Conservation (phyloP, 345 rosid species). For the Hypericum androsaemum region DNA sequence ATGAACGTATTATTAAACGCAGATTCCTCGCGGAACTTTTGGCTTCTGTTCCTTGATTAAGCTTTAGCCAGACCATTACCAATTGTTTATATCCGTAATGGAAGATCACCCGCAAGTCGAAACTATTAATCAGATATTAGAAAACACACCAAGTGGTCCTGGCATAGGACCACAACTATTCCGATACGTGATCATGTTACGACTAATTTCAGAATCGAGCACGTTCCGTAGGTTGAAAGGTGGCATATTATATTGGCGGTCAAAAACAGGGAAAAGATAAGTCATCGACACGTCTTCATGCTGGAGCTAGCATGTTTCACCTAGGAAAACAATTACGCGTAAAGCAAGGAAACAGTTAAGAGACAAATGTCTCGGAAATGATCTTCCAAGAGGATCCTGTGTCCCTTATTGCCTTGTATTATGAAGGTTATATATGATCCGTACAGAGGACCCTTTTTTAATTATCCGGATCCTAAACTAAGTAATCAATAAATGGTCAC, state of each 20-base stretch:
- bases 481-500: constrained; percentile 10
- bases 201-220: no score
- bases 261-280: constrained; percentile 18
- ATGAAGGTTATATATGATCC: constrained; percentile 9
- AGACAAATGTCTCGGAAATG: constrained; percentile 43
- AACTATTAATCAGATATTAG: background rate
- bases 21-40: constrained; percentile 36
- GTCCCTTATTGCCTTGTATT: constrained; percentile 29
- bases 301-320: constrained; percentile 20
- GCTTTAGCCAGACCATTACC: background rate
- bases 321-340: constrained; percentile 9
- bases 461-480: constrained; percentile 10
- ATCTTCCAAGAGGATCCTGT: constrained; percentile 29
- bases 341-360: constrained; percentile 24
- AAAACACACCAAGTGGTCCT: no score
- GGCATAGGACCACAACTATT: no score
- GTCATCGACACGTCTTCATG: constrained; percentile 25
- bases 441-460: constrained; percentile 21
- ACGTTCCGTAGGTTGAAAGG: constrained; percentile 11
- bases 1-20: constrained; percentile 19
- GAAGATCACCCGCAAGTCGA: constrained; percentile 8
- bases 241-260: background rate
- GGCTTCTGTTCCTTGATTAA: constrained; percentile 34
- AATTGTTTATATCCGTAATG: constrained; percentile 26
- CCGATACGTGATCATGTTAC: no score